phyloP scores from a whole-genome alignment of 257 asterid species.

The Fraxinus americana region DNA sequence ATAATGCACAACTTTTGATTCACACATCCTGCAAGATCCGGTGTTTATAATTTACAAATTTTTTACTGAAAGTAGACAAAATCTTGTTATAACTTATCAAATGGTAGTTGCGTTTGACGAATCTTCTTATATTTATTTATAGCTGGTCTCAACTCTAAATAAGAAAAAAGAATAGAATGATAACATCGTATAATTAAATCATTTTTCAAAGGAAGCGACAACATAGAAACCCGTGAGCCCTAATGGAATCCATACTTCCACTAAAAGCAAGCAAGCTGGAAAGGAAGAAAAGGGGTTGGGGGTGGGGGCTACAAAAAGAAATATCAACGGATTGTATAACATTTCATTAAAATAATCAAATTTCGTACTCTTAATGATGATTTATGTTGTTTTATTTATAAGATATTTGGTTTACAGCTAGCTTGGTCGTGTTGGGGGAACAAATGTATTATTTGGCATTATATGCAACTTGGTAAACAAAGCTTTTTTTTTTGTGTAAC shows the following conservation, averaged over 20 bases:
- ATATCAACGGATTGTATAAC: not conserved
- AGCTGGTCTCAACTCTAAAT: not conserved
- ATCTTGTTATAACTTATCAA: too few relatives aligned
- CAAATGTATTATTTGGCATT: not conserved
- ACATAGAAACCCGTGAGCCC: not conserved
- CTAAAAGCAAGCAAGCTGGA: conserved; percentile 3
- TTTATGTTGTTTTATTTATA: not conserved
- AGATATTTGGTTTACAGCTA: not conserved
- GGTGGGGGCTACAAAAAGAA: too few relatives aligned
- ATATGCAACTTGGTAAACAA: not conserved
- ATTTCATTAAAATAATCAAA: not conserved
- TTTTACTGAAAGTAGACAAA: too few relatives aligned
- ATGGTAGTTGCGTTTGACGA: not conserved
- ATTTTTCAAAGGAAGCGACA: not conserved
- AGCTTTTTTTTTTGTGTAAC: too few relatives aligned
- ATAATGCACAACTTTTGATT: too few relatives aligned
- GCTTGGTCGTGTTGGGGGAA: not conserved
- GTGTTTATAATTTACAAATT: too few relatives aligned
- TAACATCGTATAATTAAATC: not conserved
- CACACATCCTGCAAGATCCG: too few relatives aligned
- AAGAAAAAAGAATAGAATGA: not conserved
- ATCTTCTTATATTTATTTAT: not conserved
- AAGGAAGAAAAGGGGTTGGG: too few relatives aligned
- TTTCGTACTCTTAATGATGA: not conserved
- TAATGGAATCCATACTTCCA: conserved; percentile 18